Conservation (phyloP, 2,329 filamentous ascomycete genomes). For the Nemania diffusa region DNA sequence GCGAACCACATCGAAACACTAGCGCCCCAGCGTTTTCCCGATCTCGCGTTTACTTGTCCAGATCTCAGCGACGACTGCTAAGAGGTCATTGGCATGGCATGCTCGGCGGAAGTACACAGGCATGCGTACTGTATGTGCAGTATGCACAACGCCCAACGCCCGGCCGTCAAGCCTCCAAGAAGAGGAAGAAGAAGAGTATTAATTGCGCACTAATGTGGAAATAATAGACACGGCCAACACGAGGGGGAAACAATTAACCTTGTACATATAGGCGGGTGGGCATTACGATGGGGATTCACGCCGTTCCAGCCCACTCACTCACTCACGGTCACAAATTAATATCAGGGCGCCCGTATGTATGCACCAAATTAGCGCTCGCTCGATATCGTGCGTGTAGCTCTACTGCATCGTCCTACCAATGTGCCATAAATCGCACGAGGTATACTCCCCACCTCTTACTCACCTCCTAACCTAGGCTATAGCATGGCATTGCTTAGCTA, state of each 20-base stretch:
- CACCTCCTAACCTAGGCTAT: slow-evolving; percentile 11
- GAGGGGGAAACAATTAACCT: slow-evolving; percentile 9
- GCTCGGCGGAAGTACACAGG: slow-evolving; percentile 10
- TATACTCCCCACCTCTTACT: slow-evolving; percentile 18
- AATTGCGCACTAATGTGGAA: background rate
- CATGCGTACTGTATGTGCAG: too few species aligned
- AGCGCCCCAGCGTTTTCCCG: slow-evolving; percentile 25
- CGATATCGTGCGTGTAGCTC: slow-evolving; percentile 41
- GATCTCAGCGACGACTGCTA: background rate
- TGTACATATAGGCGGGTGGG: slow-evolving; percentile 26
- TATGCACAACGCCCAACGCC: slow-evolving; percentile 12
- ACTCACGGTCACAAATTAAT: slow-evolving; percentile 45
- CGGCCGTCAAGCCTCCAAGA: slow-evolving; percentile 38
- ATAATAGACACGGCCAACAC: background rate
- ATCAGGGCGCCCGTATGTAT: slow-evolving; percentile 45
- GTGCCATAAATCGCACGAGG: slow-evolving; percentile 39
- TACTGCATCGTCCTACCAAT: slow-evolving; percentile 38
- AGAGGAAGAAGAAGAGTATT: slow-evolving; percentile 21
- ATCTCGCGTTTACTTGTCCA: slow-evolving; percentile 9
- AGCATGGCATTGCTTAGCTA: slow-evolving; percentile 31
- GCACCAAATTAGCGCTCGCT: slow-evolving; percentile 39
- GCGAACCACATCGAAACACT: slow-evolving; percentile 37
- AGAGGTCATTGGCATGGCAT: slow-evolving; percentile 33
- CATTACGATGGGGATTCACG: slow-evolving; percentile 38
- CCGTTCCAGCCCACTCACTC: slow-evolving; percentile 43